Base-by-base conservation (phyloP, 139 green algal species). In the Closterium sp. region DNA sequence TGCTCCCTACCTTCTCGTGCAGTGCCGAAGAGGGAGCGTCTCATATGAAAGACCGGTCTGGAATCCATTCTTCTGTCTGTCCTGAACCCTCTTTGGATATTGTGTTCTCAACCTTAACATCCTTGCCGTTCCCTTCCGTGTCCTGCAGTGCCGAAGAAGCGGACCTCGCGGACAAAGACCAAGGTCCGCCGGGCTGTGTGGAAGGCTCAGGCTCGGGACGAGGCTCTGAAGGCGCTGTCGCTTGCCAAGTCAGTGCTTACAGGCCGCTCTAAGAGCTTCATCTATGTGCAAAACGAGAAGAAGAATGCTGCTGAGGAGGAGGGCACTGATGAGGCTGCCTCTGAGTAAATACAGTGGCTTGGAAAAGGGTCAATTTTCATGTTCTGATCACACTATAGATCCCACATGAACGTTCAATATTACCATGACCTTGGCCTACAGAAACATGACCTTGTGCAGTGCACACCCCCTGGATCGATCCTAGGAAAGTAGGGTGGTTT, bases 141-240 rank as follows among this genome's bases (percentile, higher is more conserved):
- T 89, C 8, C 81, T 91, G 36, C 36, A 88, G 88, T 91, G 28
- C 88, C 88, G 25, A 91, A 91, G 88, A 91, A 91, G 64, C 34
- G 84, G 8, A 91, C 30, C 5, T 91, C 88, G 7, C 83, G 88
- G 43, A 91, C 88, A 88, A 91, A 91, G 64, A 91, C 88, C 23
- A 91, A 91, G 88, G 87, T 91, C 30, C 88, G 88, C 28, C 64
- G 84, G n/a, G 88, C 88, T 88, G 69, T 91, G 7, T 91, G 88
- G 88, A 43, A 66, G 64, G 55, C 12, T 28, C 35, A 91, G 36
- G 88, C 76, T 32, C 64, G n/a, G 38, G 88, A 66, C 36, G 88
- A 55, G 25, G 88, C 88, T 33, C 33, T 88, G 4, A 91, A 91
- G 64, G 88, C 88, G 28, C 31, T 88, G 64, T 91, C 88, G 25